Percentiles rank a stretch among this genome's conserved stretches.
Conservation (phyloP, 2,329 filamentous ascomycete species). For the Colletotrichum viniferum region DNA sequence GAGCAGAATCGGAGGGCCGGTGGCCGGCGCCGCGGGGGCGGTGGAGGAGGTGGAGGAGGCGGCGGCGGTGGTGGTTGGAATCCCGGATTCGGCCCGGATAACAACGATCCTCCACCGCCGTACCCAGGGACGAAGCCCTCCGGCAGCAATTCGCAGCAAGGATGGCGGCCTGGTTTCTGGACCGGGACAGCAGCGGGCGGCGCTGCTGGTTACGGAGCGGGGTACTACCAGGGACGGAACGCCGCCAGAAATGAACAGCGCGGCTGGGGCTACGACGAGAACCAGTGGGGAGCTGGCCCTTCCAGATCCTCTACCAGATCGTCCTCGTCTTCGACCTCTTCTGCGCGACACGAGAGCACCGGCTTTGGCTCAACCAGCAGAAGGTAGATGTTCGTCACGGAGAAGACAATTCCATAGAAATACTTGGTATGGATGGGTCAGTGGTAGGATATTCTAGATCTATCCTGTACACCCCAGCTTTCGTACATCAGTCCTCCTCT, state of each 20-base stretch:
- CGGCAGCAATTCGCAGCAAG: slow-evolving; percentile 38
- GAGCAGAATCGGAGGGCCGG: slow-evolving; percentile 19
- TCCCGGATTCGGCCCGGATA: slow-evolving; percentile 41
- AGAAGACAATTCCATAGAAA: not conserved
- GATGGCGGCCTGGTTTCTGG: slow-evolving; percentile 80
- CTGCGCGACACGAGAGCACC: slow-evolving; percentile 67
- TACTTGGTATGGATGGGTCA: not conserved
- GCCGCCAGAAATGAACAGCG: slow-evolving; percentile 28
- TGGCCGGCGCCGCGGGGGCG: slow-evolving; percentile 43
- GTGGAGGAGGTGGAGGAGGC: slow-evolving; percentile 43
- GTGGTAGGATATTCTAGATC: slow-evolving; percentile 18
- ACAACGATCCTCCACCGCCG: slow-evolving; percentile 57
- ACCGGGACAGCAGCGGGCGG: slow-evolving; percentile 70
- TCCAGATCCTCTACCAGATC: slow-evolving; percentile 41
- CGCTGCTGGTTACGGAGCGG: slow-evolving; percentile 70
- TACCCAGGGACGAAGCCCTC: slow-evolving; percentile 49
- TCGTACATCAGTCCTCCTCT: not conserved
- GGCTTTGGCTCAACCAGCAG: slow-evolving; percentile 74
- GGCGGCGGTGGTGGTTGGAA: slow-evolving; percentile 47
- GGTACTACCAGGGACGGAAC: slow-evolving; percentile 38
- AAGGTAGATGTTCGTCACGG: slow-evolving; percentile 39
- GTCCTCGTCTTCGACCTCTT: slow-evolving; percentile 50
- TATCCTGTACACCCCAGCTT: slow-evolving; percentile 10
- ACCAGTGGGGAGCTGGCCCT: slow-evolving; percentile 33
- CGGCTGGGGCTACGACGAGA: slow-evolving; percentile 35